Percentiles rank a stretch among this genome's conserved stretches.
phyloP scores from a whole-genome alignment of 129 eudicot species.

The Centaurea solstitialis region DNA sequence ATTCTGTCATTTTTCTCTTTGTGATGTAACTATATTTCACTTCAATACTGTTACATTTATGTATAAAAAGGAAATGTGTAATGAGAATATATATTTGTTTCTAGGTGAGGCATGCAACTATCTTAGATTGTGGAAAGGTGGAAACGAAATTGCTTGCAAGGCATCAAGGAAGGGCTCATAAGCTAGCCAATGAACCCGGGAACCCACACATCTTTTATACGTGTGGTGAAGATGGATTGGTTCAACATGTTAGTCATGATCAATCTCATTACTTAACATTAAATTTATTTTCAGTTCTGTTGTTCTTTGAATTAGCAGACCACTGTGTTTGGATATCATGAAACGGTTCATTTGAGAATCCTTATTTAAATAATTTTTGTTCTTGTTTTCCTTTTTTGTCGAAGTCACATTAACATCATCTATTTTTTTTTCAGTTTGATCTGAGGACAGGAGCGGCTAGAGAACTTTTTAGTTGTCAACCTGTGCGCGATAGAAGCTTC shows the following conservation, averaged over 20 bases:
- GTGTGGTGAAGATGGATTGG: conserved; percentile 91
- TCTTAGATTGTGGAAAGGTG: conserved; percentile 64
- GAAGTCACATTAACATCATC: background rate
- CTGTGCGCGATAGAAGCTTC: conserved; percentile 33
- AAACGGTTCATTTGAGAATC: background rate
- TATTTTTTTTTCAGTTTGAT: conserved; percentile 54
- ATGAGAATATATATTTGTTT: conserved; percentile 1
- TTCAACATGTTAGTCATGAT: conserved; percentile 71
- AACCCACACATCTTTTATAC: conserved; percentile 77
- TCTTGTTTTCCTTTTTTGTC: background rate
- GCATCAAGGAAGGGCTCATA: conserved; percentile 85
- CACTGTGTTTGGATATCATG: background rate
- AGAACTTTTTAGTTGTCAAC: conserved; percentile 61
- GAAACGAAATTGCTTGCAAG: conserved; percentile 60
- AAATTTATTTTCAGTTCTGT: background rate
- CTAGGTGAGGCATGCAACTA: conserved; percentile 78
- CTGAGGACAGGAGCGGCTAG: conserved; percentile 70
- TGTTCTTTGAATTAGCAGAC: background rate
- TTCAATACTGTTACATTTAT: background rate
- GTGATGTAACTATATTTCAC: background rate
- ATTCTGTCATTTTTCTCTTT: background rate
- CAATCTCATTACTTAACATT: background rate
- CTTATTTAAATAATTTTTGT: background rate
- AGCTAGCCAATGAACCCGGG: conserved; percentile 83
- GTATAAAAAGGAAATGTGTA: background rate